These are phyloP conservation scores for Cucurbita argyrosperma DNA, from an alignment of 306 rosid genomes.

Conservation along the genomic window DNA sequence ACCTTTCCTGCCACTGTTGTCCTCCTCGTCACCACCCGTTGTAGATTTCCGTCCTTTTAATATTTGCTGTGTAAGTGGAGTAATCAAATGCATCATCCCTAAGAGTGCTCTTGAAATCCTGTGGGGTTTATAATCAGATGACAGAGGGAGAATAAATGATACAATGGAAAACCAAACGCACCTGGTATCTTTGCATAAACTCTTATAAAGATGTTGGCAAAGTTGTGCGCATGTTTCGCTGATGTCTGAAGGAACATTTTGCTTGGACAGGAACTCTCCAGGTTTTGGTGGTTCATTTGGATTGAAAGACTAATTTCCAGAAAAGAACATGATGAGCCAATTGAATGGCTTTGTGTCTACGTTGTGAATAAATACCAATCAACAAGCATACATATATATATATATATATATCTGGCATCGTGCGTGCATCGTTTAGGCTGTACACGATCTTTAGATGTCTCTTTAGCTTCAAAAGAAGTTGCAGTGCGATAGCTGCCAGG, in stretches of 20 bases:
- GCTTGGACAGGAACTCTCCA: conserved; percentile 73
- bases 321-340: neutral
- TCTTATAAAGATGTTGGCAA: conserved; percentile 64
- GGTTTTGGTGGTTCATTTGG: conserved; percentile 72
- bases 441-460: conserved; percentile 81
- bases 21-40: conserved; percentile 37
- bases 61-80: conserved; percentile 63
- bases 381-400: conserved; percentile 33
- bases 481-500: conserved; percentile 65
- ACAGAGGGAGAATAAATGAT: neutral
- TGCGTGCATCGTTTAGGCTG: conserved; percentile 62
- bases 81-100: conserved; percentile 75
- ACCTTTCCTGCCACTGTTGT: conserved; percentile 58
- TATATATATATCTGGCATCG: conserved; percentile 95
- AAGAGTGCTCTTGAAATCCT: conserved; percentile 84
- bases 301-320: conserved; percentile 54
- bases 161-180: conserved; percentile 2
- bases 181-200: conserved; percentile 75
- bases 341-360: neutral
- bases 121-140: neutral
- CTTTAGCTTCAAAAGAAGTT: conserved; percentile 87
- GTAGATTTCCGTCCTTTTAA: conserved; percentile 55
- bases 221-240: conserved; percentile 45
- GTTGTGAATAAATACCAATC: neutral
- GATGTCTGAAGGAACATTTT: conserved; percentile 45